Evolutionary conservation across 1,139 yeast genomes (phyloP), one percentile per base, ranked within the genome.

Genomic region (Saccharomyces pastorianus): DNA sequence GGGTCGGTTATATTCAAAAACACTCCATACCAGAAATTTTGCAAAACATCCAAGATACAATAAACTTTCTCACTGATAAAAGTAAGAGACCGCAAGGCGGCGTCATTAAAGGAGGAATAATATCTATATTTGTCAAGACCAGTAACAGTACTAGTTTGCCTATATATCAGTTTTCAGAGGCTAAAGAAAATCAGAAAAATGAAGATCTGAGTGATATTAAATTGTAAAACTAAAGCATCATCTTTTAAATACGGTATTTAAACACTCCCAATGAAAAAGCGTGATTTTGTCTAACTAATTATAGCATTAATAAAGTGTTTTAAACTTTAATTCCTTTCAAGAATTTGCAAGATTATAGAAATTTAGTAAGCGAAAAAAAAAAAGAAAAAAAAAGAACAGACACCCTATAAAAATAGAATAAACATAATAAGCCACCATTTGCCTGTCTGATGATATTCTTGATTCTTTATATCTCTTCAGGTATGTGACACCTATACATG

Each of bases 141-240:
- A 76, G 78, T 53, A 84, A 82, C 48, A 83, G 89, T 70, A 74
- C 77, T 28, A 82, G 88, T 71, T 72, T 85, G 62, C 81, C 81
- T 5, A 55, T 73, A 5, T 71, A 65, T 51, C 57, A 58, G 20
- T 32, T 27, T 6, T 26, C 44, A n/a, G 17, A 38, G 13, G 7
- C 44, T 1, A 38, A 20, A 23, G 25, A 38, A 17, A 38, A 9
- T 6, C 13, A 17, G 9, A 25, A 38, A 9, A 38, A 25, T 17
- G 44, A 38, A 13, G 13, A 38, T 20, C 44, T 38, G 26, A 38
- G 44, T 38, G 44, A 38, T 38, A 38, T 38, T 17, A 38, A 13
- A 38, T 38, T 38, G 17, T 38, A 38, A 23, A 17, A 9, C 11
- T 20, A 13, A 34, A 34, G 7, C n/a, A 32, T n/a, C 17, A 32